Conservation (phyloP, 2,329 filamentous ascomycete genomes). For the Neofusicoccum cordaticola region DNA sequence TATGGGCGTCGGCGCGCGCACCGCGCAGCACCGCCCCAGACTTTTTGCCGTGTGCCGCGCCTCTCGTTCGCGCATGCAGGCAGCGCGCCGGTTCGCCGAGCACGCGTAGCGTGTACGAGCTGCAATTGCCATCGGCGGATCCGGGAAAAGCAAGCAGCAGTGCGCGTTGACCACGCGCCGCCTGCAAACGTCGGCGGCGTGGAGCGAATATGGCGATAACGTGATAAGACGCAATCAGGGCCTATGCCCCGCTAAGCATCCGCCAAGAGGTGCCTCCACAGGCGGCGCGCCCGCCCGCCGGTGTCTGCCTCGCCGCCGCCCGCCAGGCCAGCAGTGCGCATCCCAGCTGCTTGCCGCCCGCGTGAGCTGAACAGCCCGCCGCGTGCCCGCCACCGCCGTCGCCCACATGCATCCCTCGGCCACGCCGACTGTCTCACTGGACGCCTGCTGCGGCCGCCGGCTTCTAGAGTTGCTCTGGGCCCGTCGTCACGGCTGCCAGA, state of each 20-base stretch:
- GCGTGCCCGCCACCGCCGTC: neutral
- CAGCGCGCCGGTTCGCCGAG: neutral
- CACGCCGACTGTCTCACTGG: neutral
- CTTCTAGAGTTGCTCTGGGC: neutral
- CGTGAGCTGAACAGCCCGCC: neutral
- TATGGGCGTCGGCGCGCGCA: neutral
- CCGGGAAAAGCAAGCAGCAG: neutral
- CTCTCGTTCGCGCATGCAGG: neutral
- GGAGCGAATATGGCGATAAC: neutral
- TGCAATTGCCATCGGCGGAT: neutral
- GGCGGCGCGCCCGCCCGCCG: neutral
- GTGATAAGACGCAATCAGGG: slow-evolving; percentile 9
- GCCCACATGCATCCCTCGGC: neutral
- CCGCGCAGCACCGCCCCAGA: neutral
- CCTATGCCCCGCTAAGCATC: slow-evolving; percentile 5
- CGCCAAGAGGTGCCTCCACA: slow-evolving; percentile 7
- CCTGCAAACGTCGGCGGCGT: slow-evolving; percentile 7
- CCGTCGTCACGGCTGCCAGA: neutral
- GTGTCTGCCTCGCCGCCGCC: neutral
- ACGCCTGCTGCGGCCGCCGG: neutral
- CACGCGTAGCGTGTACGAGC: neutral
- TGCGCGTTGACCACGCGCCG: slow-evolving; percentile 1
- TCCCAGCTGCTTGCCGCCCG: neutral
- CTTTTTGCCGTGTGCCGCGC: neutral
- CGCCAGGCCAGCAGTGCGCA: neutral